Evolutionary conservation across 768 basidiomycete species (phyloP), one percentile per base, ranked within the genome.

Genomic region (Hydnomerulius pinastri): DNA sequence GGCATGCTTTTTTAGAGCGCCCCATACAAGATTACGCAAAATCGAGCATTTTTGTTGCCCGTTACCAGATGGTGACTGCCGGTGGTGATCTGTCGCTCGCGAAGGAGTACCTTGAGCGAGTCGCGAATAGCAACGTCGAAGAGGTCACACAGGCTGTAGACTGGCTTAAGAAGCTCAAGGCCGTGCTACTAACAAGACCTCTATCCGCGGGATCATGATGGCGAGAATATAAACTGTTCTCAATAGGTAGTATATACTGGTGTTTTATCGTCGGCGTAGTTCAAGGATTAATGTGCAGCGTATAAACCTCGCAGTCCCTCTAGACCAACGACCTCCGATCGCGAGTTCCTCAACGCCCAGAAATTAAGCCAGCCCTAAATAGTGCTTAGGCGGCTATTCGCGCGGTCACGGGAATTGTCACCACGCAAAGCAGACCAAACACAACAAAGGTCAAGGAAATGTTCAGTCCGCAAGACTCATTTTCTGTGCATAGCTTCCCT

Each of bases 31-130:
- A 94, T 59, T 89, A 87, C 65, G 84, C 91, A 23, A 86, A 83
- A 65, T 94, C 91, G n/a, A 81, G 85, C 56, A 67, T 98, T 42
- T 87, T 85, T 57, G 85, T 95, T 28, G 93, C 93, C 13, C 85
- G 88, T 50, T 83, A 88, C 60, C 83, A 93, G 56, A 77, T 92
- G 65, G 67, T 74, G 43, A 75, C 76, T 32, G 73, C 82, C 38
- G 76, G 80, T 44, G 84, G 85, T 21, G 81, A 91, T 66, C 62
- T 91, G n/a, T 58, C 67, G 27, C 72, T 93, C 53, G 92, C 93
- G 12, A 77, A 76, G 58, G 80, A 84, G 43, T 89, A 86, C 66
- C 73, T 93, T 25, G 83, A 91, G 51, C 76, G 75, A 41, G 82
- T 97, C 23, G 83, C 89, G 4, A 70, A 70, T 39, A 92, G 88